Conservation (phyloP, 331 rosid genomes). For the Dryas integrifolia region DNA sequence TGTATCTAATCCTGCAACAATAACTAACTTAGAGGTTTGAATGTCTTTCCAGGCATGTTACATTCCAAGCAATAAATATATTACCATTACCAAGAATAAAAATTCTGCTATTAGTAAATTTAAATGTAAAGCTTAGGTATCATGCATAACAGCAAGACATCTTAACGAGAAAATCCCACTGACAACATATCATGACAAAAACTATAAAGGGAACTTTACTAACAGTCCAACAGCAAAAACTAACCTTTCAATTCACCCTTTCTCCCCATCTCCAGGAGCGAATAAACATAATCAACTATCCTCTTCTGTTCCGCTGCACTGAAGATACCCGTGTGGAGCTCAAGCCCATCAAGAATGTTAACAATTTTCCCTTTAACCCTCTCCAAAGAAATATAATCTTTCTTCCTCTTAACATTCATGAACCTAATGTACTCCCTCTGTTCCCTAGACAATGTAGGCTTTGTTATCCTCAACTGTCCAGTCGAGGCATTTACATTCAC, state of each 20-base stretch:
- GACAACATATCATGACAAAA: not conserved
- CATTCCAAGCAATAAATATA: not conserved
- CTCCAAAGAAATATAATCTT: conserved; percentile 71
- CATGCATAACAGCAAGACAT: not conserved
- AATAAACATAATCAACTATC: conserved; percentile 58
- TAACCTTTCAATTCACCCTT: conserved; percentile 79
- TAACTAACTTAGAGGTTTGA: not conserved
- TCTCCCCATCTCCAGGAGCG: conserved; percentile 62
- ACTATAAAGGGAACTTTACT: not conserved
- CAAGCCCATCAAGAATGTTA: conserved; percentile 84
- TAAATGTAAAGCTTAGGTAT: not conserved
- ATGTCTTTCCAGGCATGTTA: not conserved
- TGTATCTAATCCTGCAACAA: not conserved
- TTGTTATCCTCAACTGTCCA: conserved; percentile 40
- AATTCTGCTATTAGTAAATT: not conserved
- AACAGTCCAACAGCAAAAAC: conserved; percentile 11
- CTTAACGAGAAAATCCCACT: not conserved
- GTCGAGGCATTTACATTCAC: conserved; percentile 36
- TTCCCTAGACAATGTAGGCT: conserved; percentile 67
- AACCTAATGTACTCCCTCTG: conserved; percentile 77
- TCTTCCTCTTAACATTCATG: conserved; percentile 54
- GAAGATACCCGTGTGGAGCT: conserved; percentile 74
- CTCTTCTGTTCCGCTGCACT: conserved; percentile 90
- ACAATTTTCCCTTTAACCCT: conserved; percentile 62
- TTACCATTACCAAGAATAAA: not conserved